Evolutionary conservation across 2,329 filamentous ascomycete species (phyloP), one percentile per base, ranked within the genome.

Genomic region (Periconia sp.): DNA sequence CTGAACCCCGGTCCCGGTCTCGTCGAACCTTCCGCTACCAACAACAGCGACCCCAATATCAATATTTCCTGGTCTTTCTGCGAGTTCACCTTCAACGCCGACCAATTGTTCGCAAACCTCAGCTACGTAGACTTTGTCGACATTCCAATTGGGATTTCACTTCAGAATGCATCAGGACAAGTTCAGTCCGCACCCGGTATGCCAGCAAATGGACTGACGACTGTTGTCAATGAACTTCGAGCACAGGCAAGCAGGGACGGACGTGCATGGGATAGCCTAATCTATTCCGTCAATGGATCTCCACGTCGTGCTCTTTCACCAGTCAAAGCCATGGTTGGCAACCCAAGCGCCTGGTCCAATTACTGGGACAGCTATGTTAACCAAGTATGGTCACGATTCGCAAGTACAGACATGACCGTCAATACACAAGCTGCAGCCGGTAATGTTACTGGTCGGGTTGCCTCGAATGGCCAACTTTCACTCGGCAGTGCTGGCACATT

Each of bases 51-150:
- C 43, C 73, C 72, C 1, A 77, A 77, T 52, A 69, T 69, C 35
- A 69, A 70, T 32, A 63, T 74, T 36, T 65, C 68, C 39, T 78
- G 76, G 62, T 28, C 68, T 2, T 78, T 78, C 45, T 67, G 63
- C 38, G 75, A 78, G 41, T 78, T 78, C 56, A 78, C 75, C 1
- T 69, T 70, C 56, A 78, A 78, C 47, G 64, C 72, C 43, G 43
- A 60, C 3, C 74, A 78, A 46, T 57, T 78, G 13, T 78, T 76
- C 43, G 75, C 74, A 23, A 78, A 78, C 45, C 84, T 92, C 56
- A 83, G 78, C 49, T 86, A 87, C 63, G 88, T 92, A 39, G 88
- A 92, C 72, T 92, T 92, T 68, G 80, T 90, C 48, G 72, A 68
- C 35, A 66, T 78, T 3, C 76, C 65, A 2, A 37, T 69, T 21